Evolutionary conservation across 441 rosid species (phyloP).

Genomic region (Daphne laureola): DNA sequence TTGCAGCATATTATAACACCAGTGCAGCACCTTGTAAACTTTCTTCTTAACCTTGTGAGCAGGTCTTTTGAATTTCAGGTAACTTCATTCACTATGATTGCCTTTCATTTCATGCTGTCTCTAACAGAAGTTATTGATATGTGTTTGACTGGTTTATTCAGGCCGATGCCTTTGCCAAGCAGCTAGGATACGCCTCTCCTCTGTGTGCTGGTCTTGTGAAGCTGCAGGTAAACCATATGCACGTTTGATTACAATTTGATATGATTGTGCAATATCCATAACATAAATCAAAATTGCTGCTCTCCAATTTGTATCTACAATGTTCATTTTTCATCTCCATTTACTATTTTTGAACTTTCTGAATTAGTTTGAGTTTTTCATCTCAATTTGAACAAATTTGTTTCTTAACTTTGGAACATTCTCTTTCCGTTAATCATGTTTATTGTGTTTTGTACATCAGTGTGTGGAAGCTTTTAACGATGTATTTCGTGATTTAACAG

Average conservation of each 20-base stretch:
- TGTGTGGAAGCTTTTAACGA: neutral
- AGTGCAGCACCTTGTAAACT: slow-evolving; percentile 74
- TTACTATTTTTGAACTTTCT: no score
- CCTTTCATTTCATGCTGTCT: neutral
- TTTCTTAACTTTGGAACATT: neutral
- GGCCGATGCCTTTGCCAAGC: slow-evolving; percentile 98
- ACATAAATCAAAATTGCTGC: neutral
- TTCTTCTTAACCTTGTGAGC: slow-evolving; percentile 89
- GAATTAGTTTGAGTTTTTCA: no score
- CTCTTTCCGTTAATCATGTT: neutral
- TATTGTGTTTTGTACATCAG: neutral
- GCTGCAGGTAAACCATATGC: slow-evolving; percentile 62
- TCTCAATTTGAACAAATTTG: no score
- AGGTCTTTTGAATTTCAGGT: slow-evolving; percentile 98
- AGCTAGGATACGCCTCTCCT: slow-evolving; percentile 68
- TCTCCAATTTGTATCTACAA: neutral
- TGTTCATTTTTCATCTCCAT: neutral
- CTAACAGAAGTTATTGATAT: neutral
- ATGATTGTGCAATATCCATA: no score
- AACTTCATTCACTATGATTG: slow-evolving; percentile 5
- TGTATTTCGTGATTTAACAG: slow-evolving; percentile 33
- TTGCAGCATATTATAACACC: slow-evolving; percentile 92
- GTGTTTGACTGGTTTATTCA: slow-evolving; percentile 16
- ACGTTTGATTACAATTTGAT: neutral
- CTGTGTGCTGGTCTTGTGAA: slow-evolving; percentile 91